Evolutionary conservation across 2,329 filamentous ascomycete species (phyloP), one percentile per base, ranked within the genome.

Genomic region (Ilyonectria sp.): DNA sequence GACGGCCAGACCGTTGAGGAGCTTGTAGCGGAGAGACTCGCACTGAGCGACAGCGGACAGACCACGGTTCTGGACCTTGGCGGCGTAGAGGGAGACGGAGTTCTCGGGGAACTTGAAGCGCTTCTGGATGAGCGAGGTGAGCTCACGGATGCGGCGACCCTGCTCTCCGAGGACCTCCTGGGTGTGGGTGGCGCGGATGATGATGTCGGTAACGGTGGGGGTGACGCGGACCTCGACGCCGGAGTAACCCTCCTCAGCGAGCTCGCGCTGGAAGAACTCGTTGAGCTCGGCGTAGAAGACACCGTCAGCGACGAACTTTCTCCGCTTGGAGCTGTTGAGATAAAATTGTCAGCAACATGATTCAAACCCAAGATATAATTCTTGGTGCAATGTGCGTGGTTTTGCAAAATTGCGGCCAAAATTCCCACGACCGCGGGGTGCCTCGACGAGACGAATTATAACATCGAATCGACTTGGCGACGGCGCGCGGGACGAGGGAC

Each of bases 31-130:
- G 84, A 99, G 94, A 78, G 95, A 98, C 90, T 99, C 96, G 94
- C 96, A 99, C 91, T 99, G 96, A 82, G 96, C 96, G 87, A 99
- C 96, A 83, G 96, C 96, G 81, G 95, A 98, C 78, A 99, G 95
- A 93, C 96, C 96, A 85, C 96, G 95, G 91, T 98, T 98, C 91
- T 98, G 96, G 83, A 99, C 96, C 93, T 99, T 99, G 86, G 96
- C 97, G 87, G 96, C 96, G 86, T 99, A 99, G 83, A 99, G 94
- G 77, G 96, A 98, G 85, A 99, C 96, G 79, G 93, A 97, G 93
- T 98, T 98, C 90, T 98, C 95, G 87, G 96, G 95, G 93, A 99
- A 99, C 91, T 98, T 98, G 94, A 99, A 99, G 84, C 96, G 95
- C 93, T 99, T 98, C 91, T 99, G 97, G 91, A 99, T 99, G 84